A percentile compares a stretch with the other conserved stretches of the same genome.
phyloP scores from a whole-genome alignment of 441 rosid genomes.

The Pelargonium fulgidum region DNA sequence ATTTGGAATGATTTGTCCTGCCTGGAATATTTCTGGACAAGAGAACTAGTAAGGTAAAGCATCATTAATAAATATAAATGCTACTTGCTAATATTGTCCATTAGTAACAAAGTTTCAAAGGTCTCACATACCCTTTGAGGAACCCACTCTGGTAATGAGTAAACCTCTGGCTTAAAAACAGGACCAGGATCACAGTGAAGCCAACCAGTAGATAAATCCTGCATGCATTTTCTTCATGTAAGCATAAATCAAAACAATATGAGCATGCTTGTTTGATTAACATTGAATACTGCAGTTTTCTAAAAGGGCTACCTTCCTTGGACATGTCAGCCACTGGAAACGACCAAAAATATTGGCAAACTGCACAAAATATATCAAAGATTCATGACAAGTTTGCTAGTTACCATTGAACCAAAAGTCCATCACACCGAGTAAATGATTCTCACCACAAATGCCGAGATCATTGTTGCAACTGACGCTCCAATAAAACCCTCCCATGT shows the following conservation, averaged over 20 bases:
- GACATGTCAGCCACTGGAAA: slow-evolving; percentile 7
- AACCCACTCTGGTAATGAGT: slow-evolving; percentile 1
- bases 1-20: no score
- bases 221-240: not conserved
- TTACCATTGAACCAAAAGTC: no score
- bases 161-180: slow-evolving; percentile 4
- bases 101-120: not conserved
- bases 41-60: not conserved
- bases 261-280: not conserved
- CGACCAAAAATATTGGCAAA: not conserved
- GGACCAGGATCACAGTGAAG: slow-evolving; percentile 4
- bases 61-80: not conserved
- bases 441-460: slow-evolving; percentile 2
- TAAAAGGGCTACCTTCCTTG: not conserved
- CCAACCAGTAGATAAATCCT: slow-evolving; percentile 9
- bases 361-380: not conserved
- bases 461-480: slow-evolving; percentile 2
- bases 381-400: no score
- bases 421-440: not conserved
- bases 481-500: slow-evolving; percentile 7
- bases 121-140: not conserved
- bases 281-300: not conserved
- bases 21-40: no score
- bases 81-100: not conserved
- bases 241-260: not conserved